Evolutionary conservation across 257 asterid species (phyloP).

Genomic region (Capsicum pubescens): DNA sequence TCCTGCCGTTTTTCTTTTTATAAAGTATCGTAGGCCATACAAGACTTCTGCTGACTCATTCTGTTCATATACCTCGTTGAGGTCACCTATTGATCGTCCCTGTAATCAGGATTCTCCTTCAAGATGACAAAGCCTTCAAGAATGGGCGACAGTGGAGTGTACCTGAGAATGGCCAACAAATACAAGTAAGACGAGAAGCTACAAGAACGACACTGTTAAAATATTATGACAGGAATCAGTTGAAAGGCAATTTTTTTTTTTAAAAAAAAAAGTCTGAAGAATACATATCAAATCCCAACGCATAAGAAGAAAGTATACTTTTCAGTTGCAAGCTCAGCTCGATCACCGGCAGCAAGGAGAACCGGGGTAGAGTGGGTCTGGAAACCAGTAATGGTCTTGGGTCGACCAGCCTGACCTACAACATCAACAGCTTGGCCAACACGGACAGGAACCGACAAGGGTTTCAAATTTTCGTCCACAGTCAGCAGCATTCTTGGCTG

Average conservation of each 20-base stretch:
- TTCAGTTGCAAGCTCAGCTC: conserved; percentile 98
- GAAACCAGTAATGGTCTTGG: conserved; percentile 94
- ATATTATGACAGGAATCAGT: neutral
- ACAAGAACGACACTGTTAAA: neutral
- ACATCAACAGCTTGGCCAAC: conserved; percentile 99
- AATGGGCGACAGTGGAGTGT: conserved; percentile 83
- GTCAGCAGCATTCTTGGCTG: conserved; percentile 98
- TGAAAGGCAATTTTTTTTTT: neutral
- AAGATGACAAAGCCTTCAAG: conserved; percentile 96
- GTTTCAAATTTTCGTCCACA: conserved; percentile 87
- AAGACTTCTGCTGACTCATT: neutral
- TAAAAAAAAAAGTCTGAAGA: neutral
- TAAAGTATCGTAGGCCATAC: neutral
- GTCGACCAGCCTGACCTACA: conserved; percentile 96
- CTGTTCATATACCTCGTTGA: neutral
- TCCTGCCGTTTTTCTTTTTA: neutral
- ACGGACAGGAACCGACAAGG: conserved; percentile 87
- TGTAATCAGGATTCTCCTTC: conserved; percentile 86
- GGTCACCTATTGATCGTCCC: conserved; percentile 51
- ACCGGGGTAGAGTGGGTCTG: conserved; percentile 98
- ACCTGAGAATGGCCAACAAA: conserved; percentile 50
- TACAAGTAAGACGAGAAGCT: neutral
- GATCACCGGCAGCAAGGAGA: conserved; percentile 88
- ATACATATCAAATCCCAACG: neutral
- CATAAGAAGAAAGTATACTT: conserved; percentile 49